Evolutionary conservation across 106 monocot species (phyloP).

Genomic region (Iris macrosiphon): DNA sequence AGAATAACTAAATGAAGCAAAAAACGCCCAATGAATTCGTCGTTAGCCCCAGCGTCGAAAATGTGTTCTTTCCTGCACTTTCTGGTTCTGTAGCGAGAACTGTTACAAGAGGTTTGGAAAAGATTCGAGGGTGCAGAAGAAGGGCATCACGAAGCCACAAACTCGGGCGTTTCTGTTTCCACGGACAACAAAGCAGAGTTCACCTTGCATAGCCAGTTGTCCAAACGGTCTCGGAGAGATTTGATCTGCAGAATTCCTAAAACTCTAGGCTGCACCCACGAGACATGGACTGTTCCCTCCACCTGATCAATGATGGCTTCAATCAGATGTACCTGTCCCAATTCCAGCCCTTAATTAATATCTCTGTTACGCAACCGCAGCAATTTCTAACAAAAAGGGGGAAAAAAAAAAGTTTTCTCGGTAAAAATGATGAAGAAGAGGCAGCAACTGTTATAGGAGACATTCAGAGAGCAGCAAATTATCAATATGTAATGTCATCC

Average conservation of each 20-base stretch:
- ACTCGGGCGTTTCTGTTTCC: slow-evolving; percentile 89
- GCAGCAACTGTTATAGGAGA: too few relatives aligned
- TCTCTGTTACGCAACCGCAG: too few relatives aligned
- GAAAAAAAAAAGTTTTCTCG: too few relatives aligned
- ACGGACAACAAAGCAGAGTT: slow-evolving; percentile 67
- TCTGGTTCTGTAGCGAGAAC: not conserved
- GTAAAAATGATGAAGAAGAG: too few relatives aligned
- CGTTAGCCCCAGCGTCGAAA: not conserved
- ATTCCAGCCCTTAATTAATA: too few relatives aligned
- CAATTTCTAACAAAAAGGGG: too few relatives aligned
- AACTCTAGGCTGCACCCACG: slow-evolving; percentile 96
- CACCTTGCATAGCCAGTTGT: slow-evolving; percentile 77
- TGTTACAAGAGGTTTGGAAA: not conserved
- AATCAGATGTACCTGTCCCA: slow-evolving; percentile 85
- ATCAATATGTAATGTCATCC: too few relatives aligned
- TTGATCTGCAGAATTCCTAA: slow-evolving; percentile 77
- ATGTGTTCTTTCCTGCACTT: slow-evolving; percentile 3
- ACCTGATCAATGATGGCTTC: slow-evolving; percentile 98
- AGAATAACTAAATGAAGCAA: too few relatives aligned
- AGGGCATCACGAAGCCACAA: slow-evolving; percentile 43
- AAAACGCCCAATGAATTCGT: too few relatives aligned
- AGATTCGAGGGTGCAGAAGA: not conserved
- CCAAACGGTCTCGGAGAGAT: slow-evolving; percentile 67
- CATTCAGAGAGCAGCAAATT: too few relatives aligned
- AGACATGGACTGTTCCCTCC: slow-evolving; percentile 77